Base-by-base conservation (phyloP, 2,329 filamentous ascomycete species). In the Fonsecaea erecta region DNA sequence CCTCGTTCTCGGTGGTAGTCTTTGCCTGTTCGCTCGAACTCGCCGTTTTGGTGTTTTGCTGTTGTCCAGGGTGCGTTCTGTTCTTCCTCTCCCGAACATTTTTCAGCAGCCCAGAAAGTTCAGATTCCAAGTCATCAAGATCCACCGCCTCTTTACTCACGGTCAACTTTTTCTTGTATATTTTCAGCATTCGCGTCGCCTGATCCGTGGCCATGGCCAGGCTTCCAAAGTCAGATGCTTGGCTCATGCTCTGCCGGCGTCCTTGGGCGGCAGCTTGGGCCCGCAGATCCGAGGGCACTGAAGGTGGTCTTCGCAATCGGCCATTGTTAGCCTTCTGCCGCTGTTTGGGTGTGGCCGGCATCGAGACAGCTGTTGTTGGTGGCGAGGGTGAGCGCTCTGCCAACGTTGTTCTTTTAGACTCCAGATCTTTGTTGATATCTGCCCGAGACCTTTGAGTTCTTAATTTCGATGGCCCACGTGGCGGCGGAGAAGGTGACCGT, bases 121-220 rank as follows among this genome's bases (percentile, higher is more conserved):
- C 86, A 24, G 80, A 78, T 68, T 88, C 84, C 1, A 89, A 76
- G 60, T 87, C 85, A 57, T 79, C 78, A 1, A 80, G 75, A 46
- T 85, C 80, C 28, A 86, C 74, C 11, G 74, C 75, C 24, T 85
- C 83, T 0, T 74, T 78, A 26, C 62, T 68, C 18, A 52, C 40
- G 30, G 79, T 80, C 5, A 78, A 78, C 18, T 85, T 85, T 73
- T 86, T 87, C 18, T 86, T 80, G 71, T 87, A 89, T 0, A 83
- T 81, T 52, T 83, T 81, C 3, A 89, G 76, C 6, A 83, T 84
- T 40, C 84, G 82, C 71, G 83, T 85, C 1, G 88, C 76, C 62
- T 85, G 83, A 65, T 88, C 86, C 0, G 85, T 88, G 1, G 83
- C 82, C 67, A 78, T 77, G 9, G 81, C 79, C 11, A 86, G 68